phyloP scores from a whole-genome alignment of 2,329 filamentous ascomycete species.

The Epichloe typhina region DNA sequence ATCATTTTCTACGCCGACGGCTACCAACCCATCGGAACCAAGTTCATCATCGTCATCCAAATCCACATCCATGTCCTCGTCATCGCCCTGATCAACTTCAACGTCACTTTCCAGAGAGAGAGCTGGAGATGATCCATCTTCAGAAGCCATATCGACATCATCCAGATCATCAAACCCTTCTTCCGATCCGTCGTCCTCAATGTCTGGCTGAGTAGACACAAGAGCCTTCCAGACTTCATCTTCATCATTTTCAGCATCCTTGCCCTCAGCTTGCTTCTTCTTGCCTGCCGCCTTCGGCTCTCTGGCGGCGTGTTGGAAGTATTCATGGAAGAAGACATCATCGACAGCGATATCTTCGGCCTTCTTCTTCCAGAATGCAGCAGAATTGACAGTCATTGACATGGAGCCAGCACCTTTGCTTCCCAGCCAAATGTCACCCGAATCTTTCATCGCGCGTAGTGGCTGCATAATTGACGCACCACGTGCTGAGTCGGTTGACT shows the following conservation, averaged over 20 bases:
- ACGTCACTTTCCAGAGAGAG: constrained; percentile 31
- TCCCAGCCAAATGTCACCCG: constrained; percentile 43
- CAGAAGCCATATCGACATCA: constrained; percentile 35
- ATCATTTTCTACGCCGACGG: constrained; percentile 20
- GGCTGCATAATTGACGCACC: constrained; percentile 97
- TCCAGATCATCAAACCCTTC: constrained; percentile 36
- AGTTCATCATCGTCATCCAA: constrained; percentile 28
- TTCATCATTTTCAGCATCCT: constrained; percentile 44
- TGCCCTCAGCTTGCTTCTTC: constrained; percentile 36
- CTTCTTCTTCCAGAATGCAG: constrained; percentile 85
- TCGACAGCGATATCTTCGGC: constrained; percentile 77
- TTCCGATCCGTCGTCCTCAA: constrained; percentile 35
- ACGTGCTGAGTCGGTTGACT: constrained; percentile 51
- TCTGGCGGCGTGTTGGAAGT: constrained; percentile 70
- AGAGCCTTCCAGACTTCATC: constrained; percentile 89
- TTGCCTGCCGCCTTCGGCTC: constrained; percentile 36
- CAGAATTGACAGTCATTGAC: constrained; percentile 55
- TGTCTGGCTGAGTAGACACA: constrained; percentile 64
- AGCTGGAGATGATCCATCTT: constrained; percentile 27
- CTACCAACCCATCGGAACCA: constrained; percentile 28
- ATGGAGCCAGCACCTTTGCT: constrained; percentile 31
- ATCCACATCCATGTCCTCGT: constrained; percentile 27
- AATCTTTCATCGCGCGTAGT: constrained; percentile 39
- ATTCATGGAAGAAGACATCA: constrained; percentile 96
- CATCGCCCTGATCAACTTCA: constrained; percentile 26